Evolutionary conservation across 305 asterid genomes (phyloP).

Genomic region (Solanum hybrid): DNA sequence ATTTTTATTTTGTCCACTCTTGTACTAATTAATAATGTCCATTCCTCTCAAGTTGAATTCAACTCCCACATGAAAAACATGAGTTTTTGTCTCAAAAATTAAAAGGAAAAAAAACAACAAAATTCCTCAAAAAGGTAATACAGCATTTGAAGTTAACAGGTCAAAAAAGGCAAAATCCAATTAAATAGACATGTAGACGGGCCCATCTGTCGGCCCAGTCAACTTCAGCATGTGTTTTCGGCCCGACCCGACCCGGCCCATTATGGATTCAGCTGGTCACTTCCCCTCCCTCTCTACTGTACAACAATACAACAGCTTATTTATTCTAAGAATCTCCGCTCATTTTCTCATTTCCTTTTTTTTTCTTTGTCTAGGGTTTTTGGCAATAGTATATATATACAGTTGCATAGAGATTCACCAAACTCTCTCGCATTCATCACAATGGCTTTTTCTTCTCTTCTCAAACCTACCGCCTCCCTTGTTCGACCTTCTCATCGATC

Average conservation of each 20-base stretch:
- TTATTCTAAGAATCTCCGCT: background rate
- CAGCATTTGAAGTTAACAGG: background rate
- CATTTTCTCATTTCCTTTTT: background rate
- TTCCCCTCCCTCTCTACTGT: background rate
- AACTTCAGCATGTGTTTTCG: background rate
- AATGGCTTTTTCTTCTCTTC: conserved; percentile 13
- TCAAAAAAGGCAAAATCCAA: background rate
- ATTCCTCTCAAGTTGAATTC: background rate
- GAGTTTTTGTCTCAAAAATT: background rate
- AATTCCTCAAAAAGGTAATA: background rate
- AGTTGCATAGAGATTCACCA: background rate
- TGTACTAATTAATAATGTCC: background rate
- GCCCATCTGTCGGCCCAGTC: background rate
- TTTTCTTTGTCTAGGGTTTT: background rate
- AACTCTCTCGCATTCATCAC: background rate
- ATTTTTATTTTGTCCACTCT: background rate
- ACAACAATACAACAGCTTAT: background rate
- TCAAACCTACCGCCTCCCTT: conserved; percentile 8
- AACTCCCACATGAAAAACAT: background rate
- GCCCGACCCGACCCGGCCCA: background rate
- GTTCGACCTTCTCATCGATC: conserved; percentile 5
- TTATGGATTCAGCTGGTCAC: background rate
- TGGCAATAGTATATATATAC: background rate
- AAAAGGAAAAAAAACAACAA: too few species aligned
- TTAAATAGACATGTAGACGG: background rate